A percentile compares a stretch with the other conserved stretches of the same genome.
Conservation (phyloP, 768 basidiomycete genomes). For the Pleurotus giganteus region DNA sequence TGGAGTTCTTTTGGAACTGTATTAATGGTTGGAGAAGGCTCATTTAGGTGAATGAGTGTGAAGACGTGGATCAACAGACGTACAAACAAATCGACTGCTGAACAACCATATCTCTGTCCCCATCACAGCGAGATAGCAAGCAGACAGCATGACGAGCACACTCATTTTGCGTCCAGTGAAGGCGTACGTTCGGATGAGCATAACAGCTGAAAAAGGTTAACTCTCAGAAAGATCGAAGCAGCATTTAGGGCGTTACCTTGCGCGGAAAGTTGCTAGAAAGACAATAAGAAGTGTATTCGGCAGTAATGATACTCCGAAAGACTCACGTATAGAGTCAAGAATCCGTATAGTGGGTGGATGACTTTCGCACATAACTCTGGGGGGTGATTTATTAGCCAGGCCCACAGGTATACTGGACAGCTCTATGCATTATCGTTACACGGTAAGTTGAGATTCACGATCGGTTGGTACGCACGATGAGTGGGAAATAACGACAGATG, state of each 20-base stretch:
- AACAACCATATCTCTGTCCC: slow-evolving; percentile 22
- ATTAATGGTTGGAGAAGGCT: neutral
- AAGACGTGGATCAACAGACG: neutral
- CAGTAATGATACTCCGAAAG: neutral
- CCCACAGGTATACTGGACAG: slow-evolving; percentile 23
- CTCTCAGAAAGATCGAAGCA: neutral
- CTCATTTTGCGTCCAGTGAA: slow-evolving; percentile 21
- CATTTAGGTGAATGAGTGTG: neutral
- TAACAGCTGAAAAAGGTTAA: slow-evolving; percentile 17
- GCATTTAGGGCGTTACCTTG: slow-evolving; percentile 13
- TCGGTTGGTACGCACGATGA: slow-evolving; percentile 12
- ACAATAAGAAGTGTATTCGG: neutral
- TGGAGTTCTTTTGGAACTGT: slow-evolving; percentile 12
- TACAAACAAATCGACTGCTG: slow-evolving; percentile 17
- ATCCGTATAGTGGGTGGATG: slow-evolving; percentile 18
- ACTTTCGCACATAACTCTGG: slow-evolving; percentile 16
- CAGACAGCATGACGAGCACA: slow-evolving; percentile 12
- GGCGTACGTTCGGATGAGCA: slow-evolving; percentile 23
- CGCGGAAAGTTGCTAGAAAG: slow-evolving; percentile 16
- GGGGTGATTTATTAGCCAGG: slow-evolving; percentile 19
- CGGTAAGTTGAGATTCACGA: neutral
- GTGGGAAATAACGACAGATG: slow-evolving; percentile 25
- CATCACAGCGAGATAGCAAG: slow-evolving; percentile 16
- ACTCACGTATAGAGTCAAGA: slow-evolving; percentile 22
- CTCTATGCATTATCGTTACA: neutral